These are phyloP conservation scores for Acanthamoeba lenticulata DNA, from an alignment of 208 protist species.

Conservation along the genomic window DNA sequence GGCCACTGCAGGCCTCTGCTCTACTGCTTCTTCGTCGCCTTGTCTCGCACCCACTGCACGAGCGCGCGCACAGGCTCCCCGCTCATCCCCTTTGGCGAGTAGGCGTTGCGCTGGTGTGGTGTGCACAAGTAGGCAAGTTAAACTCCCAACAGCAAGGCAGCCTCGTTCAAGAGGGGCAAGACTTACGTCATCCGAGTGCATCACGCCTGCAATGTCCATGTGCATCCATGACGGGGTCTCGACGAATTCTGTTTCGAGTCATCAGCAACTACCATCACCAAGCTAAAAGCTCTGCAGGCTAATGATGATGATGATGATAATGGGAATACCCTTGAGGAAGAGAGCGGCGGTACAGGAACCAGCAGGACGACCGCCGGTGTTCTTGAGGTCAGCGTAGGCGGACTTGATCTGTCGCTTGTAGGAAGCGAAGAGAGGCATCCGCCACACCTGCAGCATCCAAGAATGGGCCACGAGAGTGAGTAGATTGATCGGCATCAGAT, in stretches of 20 bases:
- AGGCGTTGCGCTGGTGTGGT: constrained; percentile 53
- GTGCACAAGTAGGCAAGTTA: no score
- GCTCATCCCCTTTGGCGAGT: constrained; percentile 79
- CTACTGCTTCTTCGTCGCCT: not conserved
- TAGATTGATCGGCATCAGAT: no score
- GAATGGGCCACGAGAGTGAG: no score
- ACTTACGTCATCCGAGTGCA: constrained; percentile 70
- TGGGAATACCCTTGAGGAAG: constrained; percentile 80
- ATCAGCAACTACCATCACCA: no score
- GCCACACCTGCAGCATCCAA: constrained; percentile 42
- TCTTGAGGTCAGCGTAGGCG: constrained; percentile 77
- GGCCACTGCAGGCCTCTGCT: no score
- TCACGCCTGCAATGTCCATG: constrained; percentile 85
- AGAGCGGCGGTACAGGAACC: constrained; percentile 81
- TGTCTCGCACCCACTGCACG: constrained; percentile 57
- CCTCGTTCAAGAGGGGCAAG: no score
- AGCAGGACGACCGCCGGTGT: constrained; percentile 67
- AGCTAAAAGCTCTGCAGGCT: no score
- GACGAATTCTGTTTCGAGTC: not conserved
- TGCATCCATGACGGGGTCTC: constrained; percentile 76
- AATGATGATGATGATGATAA: not conserved
- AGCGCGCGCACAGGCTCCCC: constrained; percentile 71
- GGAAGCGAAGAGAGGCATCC: constrained; percentile 45
- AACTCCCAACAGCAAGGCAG: no score
- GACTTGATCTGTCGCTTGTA: constrained; percentile 76